These are phyloP conservation scores for Aspergillus jensenii DNA, from an alignment of 2,329 filamentous ascomycete species.

Conservation along the genomic window DNA sequence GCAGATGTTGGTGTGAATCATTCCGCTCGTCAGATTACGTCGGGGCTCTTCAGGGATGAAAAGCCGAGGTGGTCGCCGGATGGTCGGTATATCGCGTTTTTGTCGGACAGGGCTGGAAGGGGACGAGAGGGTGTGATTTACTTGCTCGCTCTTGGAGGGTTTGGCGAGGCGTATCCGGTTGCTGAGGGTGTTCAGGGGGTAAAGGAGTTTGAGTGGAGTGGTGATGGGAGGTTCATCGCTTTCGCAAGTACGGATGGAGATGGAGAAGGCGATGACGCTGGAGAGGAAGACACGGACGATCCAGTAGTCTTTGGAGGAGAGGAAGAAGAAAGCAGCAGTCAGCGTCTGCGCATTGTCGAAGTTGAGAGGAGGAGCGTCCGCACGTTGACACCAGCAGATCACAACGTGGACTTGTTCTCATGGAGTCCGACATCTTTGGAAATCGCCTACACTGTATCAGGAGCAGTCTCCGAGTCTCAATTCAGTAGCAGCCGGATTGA, in stretches of 20 bases:
- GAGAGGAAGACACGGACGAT: background rate
- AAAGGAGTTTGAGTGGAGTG: conserved; percentile 1
- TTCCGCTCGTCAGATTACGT: conserved; percentile 8
- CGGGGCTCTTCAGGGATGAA: conserved; percentile 8
- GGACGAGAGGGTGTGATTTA: background rate
- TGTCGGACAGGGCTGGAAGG: conserved; percentile 1
- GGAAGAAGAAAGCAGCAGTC: background rate
- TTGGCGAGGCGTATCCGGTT: conserved; percentile 5
- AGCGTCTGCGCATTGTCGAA: background rate
- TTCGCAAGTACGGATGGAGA: background rate
- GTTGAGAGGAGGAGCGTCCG: background rate
- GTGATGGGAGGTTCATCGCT: conserved; percentile 7
- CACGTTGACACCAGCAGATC: background rate
- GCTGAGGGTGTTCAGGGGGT: background rate
- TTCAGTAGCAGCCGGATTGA: background rate
- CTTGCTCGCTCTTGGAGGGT: background rate
- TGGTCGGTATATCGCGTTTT: conserved; percentile 5
- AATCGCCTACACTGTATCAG: background rate
- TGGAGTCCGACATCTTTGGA: background rate
- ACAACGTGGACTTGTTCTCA: conserved; percentile 2
- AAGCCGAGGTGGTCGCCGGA: conserved; percentile 4
- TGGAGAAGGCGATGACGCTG: background rate
- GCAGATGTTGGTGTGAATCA: conserved; percentile 3
- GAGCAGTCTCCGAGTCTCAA: background rate
- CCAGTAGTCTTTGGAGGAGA: background rate